Conservation (phyloP, 225 moss, liverwort and hornwort genomes). For the Marchantia polymorpha region DNA sequence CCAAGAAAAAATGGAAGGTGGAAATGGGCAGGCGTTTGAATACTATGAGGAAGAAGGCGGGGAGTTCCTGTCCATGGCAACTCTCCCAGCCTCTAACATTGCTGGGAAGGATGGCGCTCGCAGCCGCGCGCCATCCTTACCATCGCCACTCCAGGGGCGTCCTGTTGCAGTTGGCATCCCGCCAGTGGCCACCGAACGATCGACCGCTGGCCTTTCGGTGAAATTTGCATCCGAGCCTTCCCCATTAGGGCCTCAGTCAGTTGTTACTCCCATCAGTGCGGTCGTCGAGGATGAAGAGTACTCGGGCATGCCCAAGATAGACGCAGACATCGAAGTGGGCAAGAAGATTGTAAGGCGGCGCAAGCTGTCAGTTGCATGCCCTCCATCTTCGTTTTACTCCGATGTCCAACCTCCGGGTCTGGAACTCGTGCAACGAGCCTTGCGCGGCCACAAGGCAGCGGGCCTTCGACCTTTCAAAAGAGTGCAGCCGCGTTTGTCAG, state of each 20-base stretch:
- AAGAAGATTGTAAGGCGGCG: conserved; percentile 43
- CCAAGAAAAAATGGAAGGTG: neutral
- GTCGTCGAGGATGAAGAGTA: conserved; percentile 20
- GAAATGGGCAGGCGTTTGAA: neutral
- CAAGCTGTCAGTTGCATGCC: conserved; percentile 36
- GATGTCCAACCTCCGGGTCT: conserved; percentile 63
- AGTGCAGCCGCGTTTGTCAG: conserved; percentile 25
- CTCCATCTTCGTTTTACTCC: conserved; percentile 60
- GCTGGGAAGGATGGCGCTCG: neutral
- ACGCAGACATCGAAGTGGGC: conserved; percentile 44
- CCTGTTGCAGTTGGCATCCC: neutral
- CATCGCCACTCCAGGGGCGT: neutral
- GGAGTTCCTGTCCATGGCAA: conserved; percentile 6
- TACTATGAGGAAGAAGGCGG: conserved; percentile 11
- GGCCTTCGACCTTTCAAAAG: conserved; percentile 32
- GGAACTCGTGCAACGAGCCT: conserved; percentile 48
- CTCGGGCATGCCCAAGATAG: conserved; percentile 41
- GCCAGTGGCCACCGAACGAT: conserved; percentile 9
- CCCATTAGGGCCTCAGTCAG: neutral
- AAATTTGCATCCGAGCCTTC: neutral
- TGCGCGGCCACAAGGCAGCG: conserved; percentile 46
- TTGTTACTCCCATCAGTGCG: neutral
- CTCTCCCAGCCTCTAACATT: neutral
- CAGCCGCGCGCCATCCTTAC: too few species aligned
- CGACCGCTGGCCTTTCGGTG: neutral